These are phyloP conservation scores for Citrus hindsii DNA, from an alignment of 345 rosid genomes.

Conservation along the genomic window DNA sequence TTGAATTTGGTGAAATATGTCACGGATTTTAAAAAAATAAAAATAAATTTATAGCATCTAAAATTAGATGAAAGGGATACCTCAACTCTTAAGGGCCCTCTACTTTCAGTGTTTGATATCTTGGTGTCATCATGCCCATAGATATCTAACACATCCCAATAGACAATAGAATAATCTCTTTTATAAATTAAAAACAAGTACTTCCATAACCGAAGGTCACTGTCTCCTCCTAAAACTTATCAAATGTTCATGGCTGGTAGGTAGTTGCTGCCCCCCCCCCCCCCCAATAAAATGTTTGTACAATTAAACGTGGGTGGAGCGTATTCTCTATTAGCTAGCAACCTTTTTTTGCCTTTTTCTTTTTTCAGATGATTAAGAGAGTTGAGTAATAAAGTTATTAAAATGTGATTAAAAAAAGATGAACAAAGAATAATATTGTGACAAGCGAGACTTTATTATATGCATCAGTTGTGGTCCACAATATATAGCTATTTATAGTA, in stretches of 20 bases:
- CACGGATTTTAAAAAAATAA: constrained; percentile 10
- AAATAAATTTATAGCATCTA: neutral
- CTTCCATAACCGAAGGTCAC: constrained; percentile 19
- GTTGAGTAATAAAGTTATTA: neutral
- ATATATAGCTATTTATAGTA: neutral
- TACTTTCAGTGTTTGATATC: neutral
- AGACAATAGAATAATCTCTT: neutral
- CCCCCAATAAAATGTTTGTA: neutral
- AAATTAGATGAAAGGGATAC: constrained; percentile 26
- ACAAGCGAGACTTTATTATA: neutral
- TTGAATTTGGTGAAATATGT: constrained; percentile 22
- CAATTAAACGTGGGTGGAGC: neutral
- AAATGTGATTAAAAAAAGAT: neutral
- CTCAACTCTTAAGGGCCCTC: constrained; percentile 26
- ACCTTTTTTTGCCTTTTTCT: neutral
- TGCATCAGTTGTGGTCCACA: neutral
- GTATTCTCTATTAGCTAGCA: neutral
- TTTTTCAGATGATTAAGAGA: neutral
- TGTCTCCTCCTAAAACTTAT: constrained; percentile 21
- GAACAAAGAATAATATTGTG: neutral
- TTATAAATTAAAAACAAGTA: constrained; percentile 3
- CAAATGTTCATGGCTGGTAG: constrained; percentile 1
- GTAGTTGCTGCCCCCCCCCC: neutral
- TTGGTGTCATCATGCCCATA: neutral
- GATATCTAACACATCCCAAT: constrained; percentile 3